phyloP scores from a whole-genome alignment of 179 eudicot species.

The Corrigiola litoralis region DNA sequence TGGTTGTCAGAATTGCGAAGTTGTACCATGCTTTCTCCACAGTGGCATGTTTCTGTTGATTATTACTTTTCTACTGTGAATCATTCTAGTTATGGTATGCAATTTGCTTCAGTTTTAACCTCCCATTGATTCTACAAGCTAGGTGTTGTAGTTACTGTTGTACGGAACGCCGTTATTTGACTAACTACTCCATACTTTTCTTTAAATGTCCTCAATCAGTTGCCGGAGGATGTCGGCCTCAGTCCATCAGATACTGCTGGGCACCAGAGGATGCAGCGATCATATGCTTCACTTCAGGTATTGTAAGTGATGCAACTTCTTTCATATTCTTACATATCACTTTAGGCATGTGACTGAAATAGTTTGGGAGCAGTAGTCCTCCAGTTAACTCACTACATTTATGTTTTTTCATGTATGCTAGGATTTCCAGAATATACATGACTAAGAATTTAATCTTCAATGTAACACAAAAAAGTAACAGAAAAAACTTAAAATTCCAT shows the following conservation, averaged over 20 bases:
- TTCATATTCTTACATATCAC: background rate
- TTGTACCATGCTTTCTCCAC: conserved; percentile 29
- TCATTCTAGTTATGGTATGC: conserved; percentile 32
- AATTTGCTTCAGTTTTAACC: background rate
- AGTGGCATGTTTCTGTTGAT: conserved; percentile 58
- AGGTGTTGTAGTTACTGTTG: background rate
- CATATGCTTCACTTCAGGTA: conserved; percentile 96
- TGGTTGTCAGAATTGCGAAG: conserved; percentile 53
- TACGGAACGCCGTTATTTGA: background rate
- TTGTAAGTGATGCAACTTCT: background rate
- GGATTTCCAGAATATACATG: no score
- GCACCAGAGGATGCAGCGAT: conserved; percentile 63
- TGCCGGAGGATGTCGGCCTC: conserved; percentile 32
- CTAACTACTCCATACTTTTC: conserved; percentile 1
- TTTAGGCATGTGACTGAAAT: no score
- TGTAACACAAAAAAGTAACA: no score
- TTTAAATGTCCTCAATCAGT: background rate
- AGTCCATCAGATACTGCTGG: conserved; percentile 41
- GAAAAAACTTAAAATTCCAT: no score
- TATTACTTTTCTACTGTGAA: conserved; percentile 15
- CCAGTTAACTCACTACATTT: no score
- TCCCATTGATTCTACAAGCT: background rate
- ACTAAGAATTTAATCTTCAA: no score
- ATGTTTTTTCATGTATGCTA: no score
- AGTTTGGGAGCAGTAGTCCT: no score